phyloP scores from a whole-genome alignment of 345 rosid species.

The Moricandia arvensis region DNA sequence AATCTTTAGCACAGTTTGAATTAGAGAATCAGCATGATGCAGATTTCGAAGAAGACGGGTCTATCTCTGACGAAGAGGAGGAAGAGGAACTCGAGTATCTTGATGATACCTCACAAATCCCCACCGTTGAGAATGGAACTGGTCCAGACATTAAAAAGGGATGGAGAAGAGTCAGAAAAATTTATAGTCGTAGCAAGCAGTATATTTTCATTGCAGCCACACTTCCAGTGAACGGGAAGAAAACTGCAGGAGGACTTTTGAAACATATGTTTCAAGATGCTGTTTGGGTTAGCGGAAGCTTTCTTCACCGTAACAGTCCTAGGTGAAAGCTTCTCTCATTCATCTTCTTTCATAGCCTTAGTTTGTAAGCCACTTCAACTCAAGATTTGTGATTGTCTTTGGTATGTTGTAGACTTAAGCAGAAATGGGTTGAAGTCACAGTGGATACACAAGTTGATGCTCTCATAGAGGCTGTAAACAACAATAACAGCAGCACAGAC shows the following conservation, averaged over 20 bases:
- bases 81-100: conserved; percentile 47
- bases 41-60: conserved; percentile 39
- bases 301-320: conserved; percentile 90
- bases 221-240: conserved; percentile 89
- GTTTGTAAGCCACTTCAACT: neutral
- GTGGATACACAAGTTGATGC: conserved; percentile 85
- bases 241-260: conserved; percentile 85
- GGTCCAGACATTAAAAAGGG: conserved; percentile 46
- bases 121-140: conserved; percentile 19
- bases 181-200: conserved; percentile 80
- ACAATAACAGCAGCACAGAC: conserved; percentile 28
- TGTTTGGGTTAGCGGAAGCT: conserved; percentile 81
- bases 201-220: conserved; percentile 96
- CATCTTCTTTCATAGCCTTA: neutral
- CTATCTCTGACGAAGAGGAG: conserved; percentile 34
- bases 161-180: conserved; percentile 81
- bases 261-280: conserved; percentile 93
- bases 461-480: conserved; percentile 70
- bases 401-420: conserved; percentile 60
- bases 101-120: conserved; percentile 39
- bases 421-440: conserved; percentile 82
- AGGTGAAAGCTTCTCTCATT: conserved; percentile 50
- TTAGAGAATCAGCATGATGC: conserved; percentile 33
- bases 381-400: conserved; percentile 5
- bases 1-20: conserved; percentile 30